Base-by-base conservation (phyloP, 306 rosid genomes). In the Styphnolobium japonicum region DNA sequence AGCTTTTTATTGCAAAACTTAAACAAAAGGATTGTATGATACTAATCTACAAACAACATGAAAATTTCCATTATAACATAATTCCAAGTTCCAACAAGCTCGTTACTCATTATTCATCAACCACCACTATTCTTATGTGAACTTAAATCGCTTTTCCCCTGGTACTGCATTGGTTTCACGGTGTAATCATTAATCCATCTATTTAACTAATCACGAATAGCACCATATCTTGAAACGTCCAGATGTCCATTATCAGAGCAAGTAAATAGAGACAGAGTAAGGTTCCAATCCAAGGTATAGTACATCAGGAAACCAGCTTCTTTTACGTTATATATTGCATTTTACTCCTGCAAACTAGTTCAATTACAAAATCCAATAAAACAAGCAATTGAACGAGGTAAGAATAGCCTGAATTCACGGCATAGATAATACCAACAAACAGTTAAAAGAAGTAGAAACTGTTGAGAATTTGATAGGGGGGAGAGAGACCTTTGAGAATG, bases 401-500 rank as follows among this genome's bases (percentile, higher is more conserved):
- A 67, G 72, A 27, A 33, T 12, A 5, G 33, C 52, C 31, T 18
- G 11, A 39, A 67, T 21, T 10, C 10, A 29, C 33, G 11, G 1
- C 55, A 10, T 7, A 31, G 29, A 64, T 19, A 52, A 43, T 51
- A 58, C 25, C 51, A 68, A 39, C 37, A 79, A 49, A 40, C 53
- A 58, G 23, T 58, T 72, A 6, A 39, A 62, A 77, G 75, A 61
- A 80, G 64, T 55, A 22, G 4, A 53, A 55, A 85, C 16, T 34
- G 18, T 11, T 11, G 7, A 10, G 4, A 23, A 79, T 36, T 71
- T 67, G 75, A 55, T 22, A 11, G 34, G 25, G 4, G 71, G 25
- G 4, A 67, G 14, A 82, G 53, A 76, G 10, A 87, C 98, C 98
- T 92, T 94, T 94, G 71, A 94, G 91, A 53, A 92, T 88, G 85